phyloP scores from a whole-genome alignment of 139 green algal species.

The Pseudopediastrum boryanum region DNA sequence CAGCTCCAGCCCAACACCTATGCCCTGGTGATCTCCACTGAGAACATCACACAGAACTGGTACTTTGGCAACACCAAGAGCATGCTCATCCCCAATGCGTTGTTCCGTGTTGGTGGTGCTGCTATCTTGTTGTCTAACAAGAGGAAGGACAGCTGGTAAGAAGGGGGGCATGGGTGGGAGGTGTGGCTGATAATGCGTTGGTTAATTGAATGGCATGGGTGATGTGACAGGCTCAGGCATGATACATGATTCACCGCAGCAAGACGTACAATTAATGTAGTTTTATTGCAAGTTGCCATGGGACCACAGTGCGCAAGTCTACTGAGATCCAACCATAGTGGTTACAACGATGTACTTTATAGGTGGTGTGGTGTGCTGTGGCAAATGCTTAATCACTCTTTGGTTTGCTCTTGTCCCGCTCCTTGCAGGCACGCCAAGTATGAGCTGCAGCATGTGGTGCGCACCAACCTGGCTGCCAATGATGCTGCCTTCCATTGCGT shows the following conservation, averaged over 20 bases:
- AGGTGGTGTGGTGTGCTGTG: no score
- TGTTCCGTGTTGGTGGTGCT: conserved; percentile 93
- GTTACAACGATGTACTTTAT: no score
- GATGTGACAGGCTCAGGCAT: no score
- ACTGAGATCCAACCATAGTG: no score
- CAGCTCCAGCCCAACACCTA: conserved; percentile 78
- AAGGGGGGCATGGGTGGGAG: no score
- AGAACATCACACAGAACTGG: conserved; percentile 99
- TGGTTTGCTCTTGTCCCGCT: neutral
- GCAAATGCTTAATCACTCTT: neutral
- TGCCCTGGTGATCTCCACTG: conserved; percentile 90
- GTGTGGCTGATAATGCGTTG: no score
- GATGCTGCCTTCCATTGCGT: conserved; percentile 90
- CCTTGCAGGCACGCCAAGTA: conserved; percentile 47
- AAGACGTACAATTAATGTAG: no score
- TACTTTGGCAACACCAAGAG: conserved; percentile 90
- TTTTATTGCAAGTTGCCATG: no score
- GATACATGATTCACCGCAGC: no score
- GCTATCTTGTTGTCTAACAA: conserved; percentile 95
- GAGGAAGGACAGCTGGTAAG: conserved; percentile 65
- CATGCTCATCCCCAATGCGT: conserved; percentile 98
- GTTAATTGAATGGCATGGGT: no score
- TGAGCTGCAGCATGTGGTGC: conserved; percentile 67
- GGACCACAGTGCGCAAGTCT: no score
- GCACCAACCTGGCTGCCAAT: conserved; percentile 92